phyloP scores from a whole-genome alignment of 495 filamentous ascomycete species.

The Recurvomyces mirabilis region DNA sequence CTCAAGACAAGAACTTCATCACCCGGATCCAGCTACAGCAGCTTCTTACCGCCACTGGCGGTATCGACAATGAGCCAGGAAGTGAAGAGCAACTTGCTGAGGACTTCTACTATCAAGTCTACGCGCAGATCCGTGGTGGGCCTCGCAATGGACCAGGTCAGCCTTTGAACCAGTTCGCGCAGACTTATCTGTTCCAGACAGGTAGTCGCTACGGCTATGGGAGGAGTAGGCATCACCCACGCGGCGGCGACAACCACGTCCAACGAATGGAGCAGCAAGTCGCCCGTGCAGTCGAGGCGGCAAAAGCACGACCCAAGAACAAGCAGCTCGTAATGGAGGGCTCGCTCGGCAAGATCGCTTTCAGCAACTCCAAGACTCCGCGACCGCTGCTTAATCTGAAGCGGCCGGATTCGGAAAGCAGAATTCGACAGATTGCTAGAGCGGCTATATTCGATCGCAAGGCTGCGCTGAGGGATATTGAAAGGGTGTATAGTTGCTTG shows the following conservation, averaged over 20 bases:
- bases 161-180: constrained; percentile 82
- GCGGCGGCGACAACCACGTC: constrained; percentile 87
- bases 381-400: constrained; percentile 93
- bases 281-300: constrained; percentile 89
- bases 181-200: constrained; percentile 93
- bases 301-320: constrained; percentile 92
- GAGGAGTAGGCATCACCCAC: constrained; percentile 51
- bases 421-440: constrained; percentile 32
- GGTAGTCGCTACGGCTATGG: constrained; percentile 67
- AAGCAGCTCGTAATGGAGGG: constrained; percentile 97
- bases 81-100: constrained; percentile 70
- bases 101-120: constrained; percentile 98
- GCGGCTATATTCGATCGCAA: constrained; percentile 54
- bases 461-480: constrained; percentile 69
- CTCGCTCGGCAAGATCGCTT: constrained; percentile 96
- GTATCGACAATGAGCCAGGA: constrained; percentile 58
- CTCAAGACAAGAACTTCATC: constrained; percentile 98
- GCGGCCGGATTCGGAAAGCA: constrained; percentile 57
- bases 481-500: constrained; percentile 71
- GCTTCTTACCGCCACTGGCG: constrained; percentile 80
- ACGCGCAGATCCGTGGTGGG: constrained; percentile 87
- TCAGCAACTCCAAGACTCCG: constrained; percentile 95
- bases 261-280: constrained; percentile 99
- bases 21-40: constrained; percentile 96
- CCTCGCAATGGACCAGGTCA: too few species aligned